A percentile compares a stretch with the other conserved stretches of the same genome.
Conservation (phyloP, 179 eudicot genomes). For the Dionaea muscipula region DNA sequence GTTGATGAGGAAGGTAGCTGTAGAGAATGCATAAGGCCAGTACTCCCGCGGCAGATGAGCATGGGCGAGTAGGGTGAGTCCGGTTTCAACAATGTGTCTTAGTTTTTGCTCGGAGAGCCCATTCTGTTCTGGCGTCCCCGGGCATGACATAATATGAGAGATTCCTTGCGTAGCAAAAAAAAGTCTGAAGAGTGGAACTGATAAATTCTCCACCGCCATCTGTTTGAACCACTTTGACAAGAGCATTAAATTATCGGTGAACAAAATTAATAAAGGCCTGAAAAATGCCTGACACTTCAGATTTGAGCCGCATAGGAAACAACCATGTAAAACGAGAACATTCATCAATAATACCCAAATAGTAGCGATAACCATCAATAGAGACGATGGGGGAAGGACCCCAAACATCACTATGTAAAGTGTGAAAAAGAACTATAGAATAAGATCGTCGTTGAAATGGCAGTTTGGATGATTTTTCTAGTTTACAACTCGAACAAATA, state of each 20-base stretch:
- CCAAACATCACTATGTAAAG: too few species aligned
- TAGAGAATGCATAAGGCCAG: neutral
- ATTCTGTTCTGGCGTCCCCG: neutral
- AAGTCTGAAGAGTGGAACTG: neutral
- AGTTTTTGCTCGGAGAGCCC: too few species aligned
- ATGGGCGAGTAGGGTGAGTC: neutral
- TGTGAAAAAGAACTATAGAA: too few species aligned
- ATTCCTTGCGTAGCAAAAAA: neutral
- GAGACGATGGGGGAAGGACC: neutral
- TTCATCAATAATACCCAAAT: conserved; percentile 6
- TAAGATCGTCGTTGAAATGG: too few species aligned
- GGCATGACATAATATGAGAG: neutral
- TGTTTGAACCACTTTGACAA: neutral
- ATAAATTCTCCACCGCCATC: conserved; percentile 6
- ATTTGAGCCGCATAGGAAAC: neutral
- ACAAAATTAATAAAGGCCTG: neutral
- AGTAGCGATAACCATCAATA: neutral
- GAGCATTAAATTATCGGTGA: neutral
- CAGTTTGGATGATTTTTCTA: too few species aligned
- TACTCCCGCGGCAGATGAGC: neutral
- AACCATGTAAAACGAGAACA: neutral
- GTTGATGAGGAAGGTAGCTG: too few species aligned
- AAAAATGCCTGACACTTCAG: neutral
- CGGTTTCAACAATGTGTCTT: neutral
- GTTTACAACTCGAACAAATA: too few species aligned